phyloP scores from a whole-genome alignment of 306 rosid genomes.

The Geum urbanum region DNA sequence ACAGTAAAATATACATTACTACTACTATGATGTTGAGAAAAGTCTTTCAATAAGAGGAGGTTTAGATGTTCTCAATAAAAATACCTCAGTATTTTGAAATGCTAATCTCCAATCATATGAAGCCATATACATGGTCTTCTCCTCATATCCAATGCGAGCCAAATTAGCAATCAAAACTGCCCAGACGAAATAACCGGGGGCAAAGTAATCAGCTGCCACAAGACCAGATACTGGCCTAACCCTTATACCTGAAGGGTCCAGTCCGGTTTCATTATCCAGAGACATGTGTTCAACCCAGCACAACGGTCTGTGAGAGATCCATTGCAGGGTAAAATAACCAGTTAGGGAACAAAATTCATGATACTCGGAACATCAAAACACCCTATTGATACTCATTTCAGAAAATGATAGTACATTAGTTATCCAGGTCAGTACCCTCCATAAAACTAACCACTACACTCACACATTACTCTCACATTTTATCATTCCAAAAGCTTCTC shows the following conservation, averaged over 20 bases:
- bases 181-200: slow-evolving; percentile 91
- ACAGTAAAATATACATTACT: slow-evolving; percentile 12
- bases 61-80: background rate
- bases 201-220: slow-evolving; percentile 93
- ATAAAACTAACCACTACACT: background rate
- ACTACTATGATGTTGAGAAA: background rate
- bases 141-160: slow-evolving; percentile 87
- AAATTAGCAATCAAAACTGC: slow-evolving; percentile 87
- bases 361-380: too few relatives aligned
- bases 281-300: slow-evolving; percentile 92
- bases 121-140: slow-evolving; percentile 89
- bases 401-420: background rate
- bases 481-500: background rate
- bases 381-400: background rate
- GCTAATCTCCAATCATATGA: slow-evolving; percentile 86
- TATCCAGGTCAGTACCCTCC: too few relatives aligned
- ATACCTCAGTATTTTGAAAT: slow-evolving; percentile 86
- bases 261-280: slow-evolving; percentile 77
- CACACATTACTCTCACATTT: background rate
- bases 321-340: too few relatives aligned
- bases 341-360: too few relatives aligned
- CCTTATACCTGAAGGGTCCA: slow-evolving; percentile 66
- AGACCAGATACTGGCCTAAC: slow-evolving; percentile 90
- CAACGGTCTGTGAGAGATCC: slow-evolving; percentile 49
- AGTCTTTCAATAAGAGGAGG: slow-evolving; percentile 8